phyloP scores from a whole-genome alignment of 495 filamentous ascomycete species.

The Copromyces sp. region DNA sequence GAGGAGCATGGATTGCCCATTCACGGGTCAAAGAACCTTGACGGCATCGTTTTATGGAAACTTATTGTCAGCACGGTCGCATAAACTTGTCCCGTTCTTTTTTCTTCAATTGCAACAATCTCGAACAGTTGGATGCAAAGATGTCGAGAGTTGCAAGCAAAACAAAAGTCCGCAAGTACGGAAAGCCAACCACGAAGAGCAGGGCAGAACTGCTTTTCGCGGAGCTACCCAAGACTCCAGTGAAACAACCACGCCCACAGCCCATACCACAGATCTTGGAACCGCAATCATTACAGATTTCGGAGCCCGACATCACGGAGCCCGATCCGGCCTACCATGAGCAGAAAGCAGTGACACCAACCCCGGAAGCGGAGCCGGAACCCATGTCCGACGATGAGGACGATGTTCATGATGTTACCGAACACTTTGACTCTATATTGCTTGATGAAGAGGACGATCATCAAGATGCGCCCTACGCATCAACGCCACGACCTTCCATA shows the following conservation, averaged over 20 bases:
- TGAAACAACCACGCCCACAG: slow-evolving; percentile 5
- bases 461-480: not conserved
- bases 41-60: not conserved
- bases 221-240: slow-evolving; percentile 32
- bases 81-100: not conserved
- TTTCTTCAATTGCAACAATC: not conserved
- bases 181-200: slow-evolving; percentile 28
- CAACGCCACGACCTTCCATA: not conserved
- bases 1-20: not conserved
- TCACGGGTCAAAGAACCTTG: not conserved
- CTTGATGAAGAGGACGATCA: not conserved
- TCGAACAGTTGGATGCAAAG: not conserved
- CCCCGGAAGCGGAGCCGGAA: not conserved
- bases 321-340: not conserved
- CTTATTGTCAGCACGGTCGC: not conserved
- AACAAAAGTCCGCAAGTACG: slow-evolving; percentile 32
- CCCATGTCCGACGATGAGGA: not conserved
- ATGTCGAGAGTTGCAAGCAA: slow-evolving; percentile 21
- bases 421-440: not conserved
- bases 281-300: not conserved
- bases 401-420: not conserved
- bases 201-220: slow-evolving; percentile 30
- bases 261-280: not conserved
- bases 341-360: not conserved
- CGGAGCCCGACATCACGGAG: not conserved